phyloP scores from a whole-genome alignment of 2,329 filamentous ascomycete species.

The Nakataea oryzae region DNA sequence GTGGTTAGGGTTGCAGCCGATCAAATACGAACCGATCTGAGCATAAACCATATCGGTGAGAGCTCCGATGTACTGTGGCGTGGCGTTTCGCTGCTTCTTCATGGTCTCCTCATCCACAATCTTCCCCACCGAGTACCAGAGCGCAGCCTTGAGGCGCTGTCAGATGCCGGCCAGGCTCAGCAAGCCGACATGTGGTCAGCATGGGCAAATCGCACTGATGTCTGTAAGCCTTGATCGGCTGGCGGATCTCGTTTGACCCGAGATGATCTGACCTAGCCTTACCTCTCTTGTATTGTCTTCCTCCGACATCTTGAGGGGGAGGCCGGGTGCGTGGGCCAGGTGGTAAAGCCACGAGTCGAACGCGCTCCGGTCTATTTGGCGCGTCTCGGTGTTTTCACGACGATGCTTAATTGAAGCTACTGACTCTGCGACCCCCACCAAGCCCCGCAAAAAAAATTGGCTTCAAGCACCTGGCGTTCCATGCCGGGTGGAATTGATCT shows the following conservation, averaged over 20 bases:
- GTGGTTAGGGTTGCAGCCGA: neutral
- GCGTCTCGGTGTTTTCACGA: neutral
- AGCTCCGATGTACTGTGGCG: slow-evolving; percentile 81
- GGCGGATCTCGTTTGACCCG: neutral
- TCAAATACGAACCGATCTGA: slow-evolving; percentile 57
- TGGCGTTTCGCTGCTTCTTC: slow-evolving; percentile 68
- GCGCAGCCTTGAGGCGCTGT: slow-evolving; percentile 71
- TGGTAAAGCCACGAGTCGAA: neutral
- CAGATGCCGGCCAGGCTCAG: neutral
- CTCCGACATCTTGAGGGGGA: slow-evolving; percentile 12
- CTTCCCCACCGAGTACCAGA: slow-evolving; percentile 77
- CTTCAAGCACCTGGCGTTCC: neutral
- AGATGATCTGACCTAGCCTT: neutral
- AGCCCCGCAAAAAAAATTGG: neutral
- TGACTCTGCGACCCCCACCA: neutral
- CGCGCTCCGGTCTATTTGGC: neutral
- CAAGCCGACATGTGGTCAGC: neutral
- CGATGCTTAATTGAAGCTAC: neutral
- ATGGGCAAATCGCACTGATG: neutral
- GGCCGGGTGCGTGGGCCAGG: neutral
- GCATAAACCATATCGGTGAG: slow-evolving; percentile 81
- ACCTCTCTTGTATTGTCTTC: slow-evolving; percentile 17
- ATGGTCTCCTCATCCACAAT: slow-evolving; percentile 81
- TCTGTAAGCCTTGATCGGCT: neutral
- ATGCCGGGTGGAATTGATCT: neutral